Base-by-base conservation (phyloP, 1,284 basidiomycete species). In the Marasmius sp. region DNA sequence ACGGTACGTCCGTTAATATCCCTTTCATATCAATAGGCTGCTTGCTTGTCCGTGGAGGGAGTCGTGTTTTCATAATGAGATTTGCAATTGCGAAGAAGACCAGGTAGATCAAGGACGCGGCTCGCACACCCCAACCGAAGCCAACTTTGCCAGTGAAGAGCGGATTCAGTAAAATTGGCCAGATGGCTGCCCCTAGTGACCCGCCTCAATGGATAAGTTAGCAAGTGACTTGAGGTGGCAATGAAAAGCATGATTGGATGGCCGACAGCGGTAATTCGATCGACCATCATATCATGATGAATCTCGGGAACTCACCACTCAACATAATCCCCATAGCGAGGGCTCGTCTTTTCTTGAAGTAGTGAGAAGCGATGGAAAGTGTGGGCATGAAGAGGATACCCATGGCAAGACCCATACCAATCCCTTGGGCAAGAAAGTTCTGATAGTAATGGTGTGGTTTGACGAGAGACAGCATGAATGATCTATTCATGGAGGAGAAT, bases 161-260 rank as follows among this genome's bases (percentile, higher is more conserved):
- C 51, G 71, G 72, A 64, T 78, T 76, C 5, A 79, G 68, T 69
- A 79, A 72, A 61, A 79, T 72, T 6, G 77, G 75, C 54, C 76
- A 75, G 27, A 76, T 64, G 50, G 78, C 68, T 8, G 74, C 72
- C 6, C 73, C 73, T 18, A 73, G 52, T 3, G 70, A 68, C 8
- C 69, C 67, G 33, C 72, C 72, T 68, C 57, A 4, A 34, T 4
- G 47, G 12, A 34, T 54, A 36, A 37, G 22, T 49, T 12, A 58
- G 43, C 18, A 8, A 39, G 58, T 39, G 38, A 53, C 20, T 10
- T 10, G 14, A 18, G 16, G 11, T 5, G 14, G 43, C 27, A 47
- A 16, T 27, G 39, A 41, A 16, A 18, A 41, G 43, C 27, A 47
- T n/a, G 38, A 45, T 45, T n/a, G 56, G 14, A 47, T 10, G 20